A percentile compares a stretch with the other conserved stretches of the same genome.
Evolutionary conservation across 2,329 filamentous ascomycete genomes (phyloP).

Genomic region (Alternaria triticina): DNA sequence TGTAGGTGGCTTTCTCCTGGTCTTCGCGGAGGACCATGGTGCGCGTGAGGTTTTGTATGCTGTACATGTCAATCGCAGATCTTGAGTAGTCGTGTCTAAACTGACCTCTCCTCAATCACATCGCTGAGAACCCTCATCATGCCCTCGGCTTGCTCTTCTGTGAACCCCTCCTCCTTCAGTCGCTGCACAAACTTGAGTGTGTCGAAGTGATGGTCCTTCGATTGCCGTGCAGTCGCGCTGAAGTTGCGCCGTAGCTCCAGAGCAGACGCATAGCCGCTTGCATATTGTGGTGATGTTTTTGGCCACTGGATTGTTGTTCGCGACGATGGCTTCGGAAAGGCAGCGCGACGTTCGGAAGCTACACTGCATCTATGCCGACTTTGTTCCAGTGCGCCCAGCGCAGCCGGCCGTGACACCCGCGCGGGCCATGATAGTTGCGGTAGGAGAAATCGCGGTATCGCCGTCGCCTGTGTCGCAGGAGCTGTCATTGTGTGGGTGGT

Average conservation of each 20-base stretch:
- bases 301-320: slow-evolving; percentile 9
- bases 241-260: slow-evolving; percentile 57
- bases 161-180: slow-evolving; percentile 89
- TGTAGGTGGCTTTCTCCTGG: slow-evolving; percentile 77
- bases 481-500: slow-evolving; percentile 36
- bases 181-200: slow-evolving; percentile 96
- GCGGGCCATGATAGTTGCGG: slow-evolving; percentile 46
- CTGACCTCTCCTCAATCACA: slow-evolving; percentile 90
- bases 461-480: slow-evolving; percentile 27
- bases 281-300: slow-evolving; percentile 5
- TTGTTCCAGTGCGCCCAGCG: slow-evolving; percentile 18
- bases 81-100: background rate
- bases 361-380: slow-evolving; percentile 21
- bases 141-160: slow-evolving; percentile 92
- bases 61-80: slow-evolving; percentile 42
- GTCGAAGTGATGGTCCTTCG: slow-evolving; percentile 93
- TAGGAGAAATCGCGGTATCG: slow-evolving; percentile 49
- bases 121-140: slow-evolving; percentile 98
- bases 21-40: slow-evolving; percentile 99
- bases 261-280: slow-evolving; percentile 6
- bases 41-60: slow-evolving; percentile 94
- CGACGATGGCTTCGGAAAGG: slow-evolving; percentile 9
- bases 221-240: slow-evolving; percentile 67
- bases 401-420: slow-evolving; percentile 30
- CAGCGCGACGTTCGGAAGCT: slow-evolving; percentile 20